Conservation (phyloP, 2,329 filamentous ascomycete species). For the Cytospora mali region DNA sequence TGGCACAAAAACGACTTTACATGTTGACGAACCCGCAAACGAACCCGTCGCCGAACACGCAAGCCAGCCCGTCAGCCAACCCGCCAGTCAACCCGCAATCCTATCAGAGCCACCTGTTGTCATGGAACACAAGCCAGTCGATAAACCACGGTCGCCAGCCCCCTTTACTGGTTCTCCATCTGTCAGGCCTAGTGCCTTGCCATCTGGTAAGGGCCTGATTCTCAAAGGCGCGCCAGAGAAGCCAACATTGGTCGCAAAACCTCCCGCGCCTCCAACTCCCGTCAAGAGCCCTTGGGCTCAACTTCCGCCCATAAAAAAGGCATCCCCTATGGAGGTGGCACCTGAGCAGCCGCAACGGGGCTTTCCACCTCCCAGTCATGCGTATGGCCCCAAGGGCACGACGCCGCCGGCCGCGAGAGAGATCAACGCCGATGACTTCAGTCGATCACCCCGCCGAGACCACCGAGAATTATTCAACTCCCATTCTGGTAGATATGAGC, state of each 20-base stretch:
- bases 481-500: conserved; percentile 91
- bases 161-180: conserved; percentile 41
- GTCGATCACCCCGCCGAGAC: conserved; percentile 79
- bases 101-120: conserved; percentile 9
- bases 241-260: conserved; percentile 73
- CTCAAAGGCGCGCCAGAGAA: conserved; percentile 70
- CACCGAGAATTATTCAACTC: conserved; percentile 88
- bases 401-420: conserved; percentile 68
- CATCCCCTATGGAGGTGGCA: conserved; percentile 67
- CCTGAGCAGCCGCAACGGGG: conserved; percentile 42
- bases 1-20: conserved; percentile 77
- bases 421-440: conserved; percentile 93
- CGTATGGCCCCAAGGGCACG: conserved; percentile 56
- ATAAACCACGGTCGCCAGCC: conserved; percentile 48
- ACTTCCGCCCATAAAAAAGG: conserved; percentile 81
- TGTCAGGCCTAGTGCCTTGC: conserved; percentile 49
- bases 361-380: conserved; percentile 54
- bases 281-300: conserved; percentile 91
- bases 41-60: background rate
- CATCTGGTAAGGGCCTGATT: conserved; percentile 63
- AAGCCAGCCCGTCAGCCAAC: background rate
- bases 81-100: background rate
- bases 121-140: conserved; percentile 37
- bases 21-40: conserved; percentile 54
- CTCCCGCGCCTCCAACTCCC: conserved; percentile 66